Evolutionary conservation across 805 yeast species (phyloP).

Genomic region (Teunomyces kruisii): DNA sequence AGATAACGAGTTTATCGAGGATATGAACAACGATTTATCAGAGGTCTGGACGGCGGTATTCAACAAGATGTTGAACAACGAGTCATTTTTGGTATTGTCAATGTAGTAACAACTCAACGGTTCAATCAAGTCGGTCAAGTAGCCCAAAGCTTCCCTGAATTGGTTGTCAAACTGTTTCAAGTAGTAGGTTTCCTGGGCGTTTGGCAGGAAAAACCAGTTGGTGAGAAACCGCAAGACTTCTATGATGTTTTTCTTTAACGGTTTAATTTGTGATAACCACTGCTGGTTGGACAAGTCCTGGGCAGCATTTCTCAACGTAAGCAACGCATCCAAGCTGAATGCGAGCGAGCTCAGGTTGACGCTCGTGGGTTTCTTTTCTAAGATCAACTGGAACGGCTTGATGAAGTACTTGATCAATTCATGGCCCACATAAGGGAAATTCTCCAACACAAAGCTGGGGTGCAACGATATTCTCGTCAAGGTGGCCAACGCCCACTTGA

Average conservation of each 20-base stretch:
- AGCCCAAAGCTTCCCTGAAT: slow-evolving; percentile 60
- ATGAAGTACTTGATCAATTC: slow-evolving; percentile 38
- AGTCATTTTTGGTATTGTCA: slow-evolving; percentile 71
- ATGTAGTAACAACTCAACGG: slow-evolving; percentile 79
- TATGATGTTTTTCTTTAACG: slow-evolving; percentile 47
- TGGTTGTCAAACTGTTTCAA: slow-evolving; percentile 26
- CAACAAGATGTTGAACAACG: slow-evolving; percentile 58
- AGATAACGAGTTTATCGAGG: slow-evolving; percentile 73
- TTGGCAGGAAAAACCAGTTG: slow-evolving; percentile 30
- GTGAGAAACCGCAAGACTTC: slow-evolving; percentile 43
- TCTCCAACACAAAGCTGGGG: slow-evolving; percentile 31
- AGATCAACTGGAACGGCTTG: slow-evolving; percentile 28
- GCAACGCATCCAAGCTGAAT: slow-evolving; percentile 46
- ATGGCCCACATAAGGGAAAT: slow-evolving; percentile 42
- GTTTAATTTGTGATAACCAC: slow-evolving; percentile 56
- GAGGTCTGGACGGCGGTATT: slow-evolving; percentile 48
- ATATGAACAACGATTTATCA: slow-evolving; percentile 70
- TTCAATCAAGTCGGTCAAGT: slow-evolving; percentile 78
- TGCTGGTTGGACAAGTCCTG: slow-evolving; percentile 86
- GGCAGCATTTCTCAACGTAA: slow-evolving; percentile 75
- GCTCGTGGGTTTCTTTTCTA: slow-evolving; percentile 14
- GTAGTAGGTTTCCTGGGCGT: slow-evolving; percentile 13
- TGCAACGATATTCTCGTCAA: slow-evolving; percentile 43
- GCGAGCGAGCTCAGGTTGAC: slow-evolving; percentile 21
- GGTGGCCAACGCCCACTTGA: slow-evolving; percentile 68